Evolutionary conservation across 2,329 filamentous ascomycete species (phyloP), one percentile per base, ranked within the genome.

Genomic region (Myriosclerotinia curreyana): DNA sequence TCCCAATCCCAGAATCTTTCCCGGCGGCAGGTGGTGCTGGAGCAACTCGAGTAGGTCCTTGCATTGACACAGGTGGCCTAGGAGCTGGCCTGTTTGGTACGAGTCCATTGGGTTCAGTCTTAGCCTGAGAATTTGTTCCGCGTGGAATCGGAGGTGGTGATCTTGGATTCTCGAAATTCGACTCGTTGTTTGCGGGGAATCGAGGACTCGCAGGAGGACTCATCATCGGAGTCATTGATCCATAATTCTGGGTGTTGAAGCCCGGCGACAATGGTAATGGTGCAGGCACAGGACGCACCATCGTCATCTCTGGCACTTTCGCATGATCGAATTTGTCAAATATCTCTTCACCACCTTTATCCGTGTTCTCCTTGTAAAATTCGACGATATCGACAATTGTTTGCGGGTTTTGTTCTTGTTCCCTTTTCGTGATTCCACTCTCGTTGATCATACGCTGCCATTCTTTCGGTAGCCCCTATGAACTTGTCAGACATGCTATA

Each of bases 251-350:
- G 64, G 82, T 80, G 72, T 83, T 82, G 75, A 82, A 80, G 73
- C 79, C 79, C 25, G 74, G 72, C 15, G 73, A 72, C 11, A 72
- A 44, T 25, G 70, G 69, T 15, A 59, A 50, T 58, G 69, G 68
- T 2, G 64, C 65, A 12, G 67, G 68, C 25, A 67, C 67, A 17
- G 36, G 28, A 20, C 40, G 46, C 69, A 78, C 75, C 69, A 80
- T 77, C 62, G 82, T 80, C 71, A 79, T 73, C 65, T 84, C 82
- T 66, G 78, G 75, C 12, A 87, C 82, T 72, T 88, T 87, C 61
- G 90, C 92, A 79, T 96, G 88, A 72, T 96, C 92, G 76, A 99
- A 97, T 77, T 99, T 99, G 77, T 98, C 93, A 81, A 95, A 91
- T 64, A 95, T 89, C 74, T 97, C 92, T 67, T 87, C 86, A 65